Conservation (phyloP, 2,329 filamentous ascomycete species). For the Ophiostoma quercus region DNA sequence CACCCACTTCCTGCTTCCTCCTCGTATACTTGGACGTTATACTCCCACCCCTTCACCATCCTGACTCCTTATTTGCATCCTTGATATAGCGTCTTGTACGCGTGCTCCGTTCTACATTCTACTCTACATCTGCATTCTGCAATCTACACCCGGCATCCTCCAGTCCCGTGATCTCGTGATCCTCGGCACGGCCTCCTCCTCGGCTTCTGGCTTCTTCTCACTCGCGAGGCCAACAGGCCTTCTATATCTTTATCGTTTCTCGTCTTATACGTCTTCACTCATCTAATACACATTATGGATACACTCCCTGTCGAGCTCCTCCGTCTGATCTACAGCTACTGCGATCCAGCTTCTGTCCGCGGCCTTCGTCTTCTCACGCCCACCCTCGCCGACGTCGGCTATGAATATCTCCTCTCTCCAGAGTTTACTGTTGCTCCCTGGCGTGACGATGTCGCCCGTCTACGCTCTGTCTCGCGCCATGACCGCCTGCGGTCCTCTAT, state of each 20-base stretch:
- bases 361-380: constrained; percentile 40
- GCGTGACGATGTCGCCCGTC: constrained; percentile 41
- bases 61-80: not conserved
- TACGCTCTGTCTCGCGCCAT: constrained; percentile 42
- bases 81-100: not conserved
- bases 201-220: not conserved
- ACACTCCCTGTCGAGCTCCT: constrained; percentile 32
- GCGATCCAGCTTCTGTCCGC: constrained; percentile 38
- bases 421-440: constrained; percentile 38
- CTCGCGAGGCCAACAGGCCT: not conserved
- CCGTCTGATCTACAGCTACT: constrained; percentile 41
- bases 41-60: not conserved
- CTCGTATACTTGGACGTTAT: not conserved
- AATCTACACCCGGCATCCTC: constrained; percentile 16
- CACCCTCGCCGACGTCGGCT: constrained; percentile 40
- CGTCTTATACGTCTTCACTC: not conserved
- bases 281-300: constrained; percentile 29
- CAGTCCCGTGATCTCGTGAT: constrained; percentile 18
- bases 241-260: not conserved
- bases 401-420: constrained; percentile 40
- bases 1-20: not conserved
- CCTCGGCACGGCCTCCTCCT: constrained; percentile 13
- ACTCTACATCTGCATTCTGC: not conserved
- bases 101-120: not conserved
- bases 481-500: constrained; percentile 41